Conservation (phyloP, 2,329 filamentous ascomycete species). For the Colletotrichum godetiae region DNA sequence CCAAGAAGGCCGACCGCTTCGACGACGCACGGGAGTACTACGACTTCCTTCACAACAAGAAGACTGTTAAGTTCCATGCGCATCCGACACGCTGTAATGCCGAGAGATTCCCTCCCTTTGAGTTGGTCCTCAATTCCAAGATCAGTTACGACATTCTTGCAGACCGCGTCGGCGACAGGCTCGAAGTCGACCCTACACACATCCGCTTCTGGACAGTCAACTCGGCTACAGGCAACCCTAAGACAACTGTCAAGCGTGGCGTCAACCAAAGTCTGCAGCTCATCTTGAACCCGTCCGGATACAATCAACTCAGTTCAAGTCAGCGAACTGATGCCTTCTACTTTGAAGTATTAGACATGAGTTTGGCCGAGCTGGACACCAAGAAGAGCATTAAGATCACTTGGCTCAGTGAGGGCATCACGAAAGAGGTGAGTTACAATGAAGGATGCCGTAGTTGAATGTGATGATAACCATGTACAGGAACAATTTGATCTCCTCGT, state of each 20-base stretch:
- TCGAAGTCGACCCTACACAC: conserved; percentile 85
- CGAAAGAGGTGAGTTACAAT: conserved; percentile 77
- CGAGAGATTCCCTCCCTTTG: conserved; percentile 74
- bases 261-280: conserved; percentile 77
- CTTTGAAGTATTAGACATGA: conserved; percentile 95
- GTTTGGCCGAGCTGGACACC: conserved; percentile 89
- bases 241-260: conserved; percentile 79
- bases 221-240: conserved; percentile 79
- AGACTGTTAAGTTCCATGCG: conserved; percentile 81
- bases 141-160: conserved; percentile 90
- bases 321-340: conserved; percentile 84
- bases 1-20: conserved; percentile 61
- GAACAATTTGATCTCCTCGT: conserved; percentile 87
- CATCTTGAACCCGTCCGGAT: conserved; percentile 82
- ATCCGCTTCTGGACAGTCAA: conserved; percentile 92
- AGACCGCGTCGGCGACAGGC: conserved; percentile 81
- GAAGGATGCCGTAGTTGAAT: not conserved
- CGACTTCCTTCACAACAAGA: conserved; percentile 89
- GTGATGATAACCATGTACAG: conserved; percentile 49
- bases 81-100: conserved; percentile 67
- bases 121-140: conserved; percentile 84
- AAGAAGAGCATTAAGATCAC: conserved; percentile 88
- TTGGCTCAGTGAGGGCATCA: conserved; percentile 89
- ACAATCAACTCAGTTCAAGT: conserved; percentile 75
- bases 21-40: conserved; percentile 89